Evolutionary conservation across 495 filamentous ascomycete species (phyloP), one percentile per base, ranked within the genome.

Genomic region (Penicillium psychrofluorescens): DNA sequence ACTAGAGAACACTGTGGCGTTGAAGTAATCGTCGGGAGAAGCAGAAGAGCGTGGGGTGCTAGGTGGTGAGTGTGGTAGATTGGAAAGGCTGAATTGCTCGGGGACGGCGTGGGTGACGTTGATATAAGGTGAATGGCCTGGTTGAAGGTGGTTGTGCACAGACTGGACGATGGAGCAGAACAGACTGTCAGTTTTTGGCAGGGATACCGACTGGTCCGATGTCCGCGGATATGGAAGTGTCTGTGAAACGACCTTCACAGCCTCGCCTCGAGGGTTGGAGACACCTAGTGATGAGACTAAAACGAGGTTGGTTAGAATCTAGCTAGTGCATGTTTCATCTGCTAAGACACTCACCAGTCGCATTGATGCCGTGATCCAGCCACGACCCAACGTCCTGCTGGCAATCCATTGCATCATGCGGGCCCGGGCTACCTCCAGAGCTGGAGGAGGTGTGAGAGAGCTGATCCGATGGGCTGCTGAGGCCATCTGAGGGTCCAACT

Each of bases 81-180:
- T 80, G 22, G 67, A 72, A 35, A 84, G 73, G 46, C 71, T 80
- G 62, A 80, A 84, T 38, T 77, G 75, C 38, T 75, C 70, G 1
- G 78, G 80, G 2, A 84, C 77, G 7, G 79, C 80, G 47, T 84
- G 78, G 39, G 77, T 78, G 40, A 84, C 68, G 43, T 82, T 79
- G 55, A 84, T 79, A 55, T 76, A 83, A 2, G 68, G 66, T 0
- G 67, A 68, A 12, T 65, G 63, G 29, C 58, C 68, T 11, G 63
- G 64, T 34, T 74, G 68, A 1, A 75, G 57, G 29, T 63, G 67
- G 35, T 69, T 61, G 50, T 79, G 75, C 0, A 81, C 71, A n/a
- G 71, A 62, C 38, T 68, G 66, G 42, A 83, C 69, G n/a, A 81
- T 54, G 11, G 60, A 60, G 11, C 58, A 55, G 49, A 78, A 81